Base-by-base conservation (phyloP, 768 basidiomycete species). In the Rossbeevera mucosa region DNA sequence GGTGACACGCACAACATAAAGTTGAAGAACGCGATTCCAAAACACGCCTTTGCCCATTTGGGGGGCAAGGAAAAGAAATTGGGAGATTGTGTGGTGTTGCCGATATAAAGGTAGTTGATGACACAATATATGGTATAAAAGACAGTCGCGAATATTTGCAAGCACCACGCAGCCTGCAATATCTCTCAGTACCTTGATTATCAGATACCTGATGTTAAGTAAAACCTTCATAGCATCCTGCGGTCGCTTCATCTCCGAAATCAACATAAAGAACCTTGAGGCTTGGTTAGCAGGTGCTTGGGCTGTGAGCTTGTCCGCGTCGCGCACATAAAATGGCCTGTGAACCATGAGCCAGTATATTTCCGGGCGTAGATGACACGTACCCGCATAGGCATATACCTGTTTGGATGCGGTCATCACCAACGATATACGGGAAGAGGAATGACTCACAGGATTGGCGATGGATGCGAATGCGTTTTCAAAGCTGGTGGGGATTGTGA, bases 201-300 rank as follows among this genome's bases (percentile, higher is more conserved):
- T 28, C 9, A 28, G 28, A 28, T 28, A 28, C 28, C 28, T 28
- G 28, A 11, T 9, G 9, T 28, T 11, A 28, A 25, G 7, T 4
- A 28, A 28, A 11, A 28, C 28, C 72, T 81, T 81, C 76, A 80
- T 81, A 6, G 79, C 78, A 56, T 81, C 79, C 55, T 74, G 61
- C 1, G 80, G 79, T 24, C 57, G 60, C 20, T 64, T 65, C 80
- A 81, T 80, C 58, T 82, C 80, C 13, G 80, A 80, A 26, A 80
- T 79, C n/a, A 80, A 61, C 36, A 81, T 75, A 56, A 81, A 81
- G 59, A 81, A 80, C 76, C 78, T 79, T 38, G 24, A 26, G 4
- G n/a, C 2, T 44, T n/a, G 31, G 40, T 58, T 42, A 53, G 45
- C 44, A 41, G 12, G 31, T 30, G 24, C 21, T 41, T 55, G 25